phyloP scores from a whole-genome alignment of 202 grass and related monocot species.

The Zoysia matrella region DNA sequence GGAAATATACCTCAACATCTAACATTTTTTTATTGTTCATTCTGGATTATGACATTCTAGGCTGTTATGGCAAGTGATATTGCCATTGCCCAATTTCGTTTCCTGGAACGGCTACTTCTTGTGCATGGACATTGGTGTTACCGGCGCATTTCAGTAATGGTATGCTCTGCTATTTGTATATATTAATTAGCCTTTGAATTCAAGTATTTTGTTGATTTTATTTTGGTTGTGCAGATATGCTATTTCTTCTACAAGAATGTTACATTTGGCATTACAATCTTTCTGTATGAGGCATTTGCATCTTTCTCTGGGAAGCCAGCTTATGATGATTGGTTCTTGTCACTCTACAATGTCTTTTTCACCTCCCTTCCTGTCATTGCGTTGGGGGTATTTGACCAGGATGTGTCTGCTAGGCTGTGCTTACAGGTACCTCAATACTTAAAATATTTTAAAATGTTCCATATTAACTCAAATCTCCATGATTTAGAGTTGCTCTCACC shows the following conservation, averaged over 20 bases:
- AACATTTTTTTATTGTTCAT: constrained; percentile 24
- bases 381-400: constrained; percentile 96
- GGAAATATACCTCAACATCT: no score
- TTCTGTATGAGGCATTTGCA: constrained; percentile 93
- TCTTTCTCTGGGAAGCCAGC: constrained; percentile 95
- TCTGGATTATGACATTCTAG: constrained; percentile 49
- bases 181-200: constrained; percentile 38
- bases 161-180: constrained; percentile 54
- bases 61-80: constrained; percentile 99
- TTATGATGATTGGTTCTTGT: constrained; percentile 98
- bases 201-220: constrained; percentile 42
- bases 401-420: constrained; percentile 88
- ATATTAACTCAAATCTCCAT: no score
- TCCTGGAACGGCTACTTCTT: constrained; percentile 87
- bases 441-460: constrained; percentile 12
- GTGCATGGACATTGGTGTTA: constrained; percentile 99
- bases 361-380: constrained; percentile 97
- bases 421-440: constrained; percentile 64
- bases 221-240: constrained; percentile 74
- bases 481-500: no score
- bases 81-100: constrained; percentile 25
- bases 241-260: constrained; percentile 99
- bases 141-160: constrained; percentile 94
- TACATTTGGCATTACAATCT: constrained; percentile 87
- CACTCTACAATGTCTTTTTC: constrained; percentile 96